Evolutionary conservation across 352 stramenopile species (phyloP).

Genomic region (Globisporangium paroecandrum): DNA sequence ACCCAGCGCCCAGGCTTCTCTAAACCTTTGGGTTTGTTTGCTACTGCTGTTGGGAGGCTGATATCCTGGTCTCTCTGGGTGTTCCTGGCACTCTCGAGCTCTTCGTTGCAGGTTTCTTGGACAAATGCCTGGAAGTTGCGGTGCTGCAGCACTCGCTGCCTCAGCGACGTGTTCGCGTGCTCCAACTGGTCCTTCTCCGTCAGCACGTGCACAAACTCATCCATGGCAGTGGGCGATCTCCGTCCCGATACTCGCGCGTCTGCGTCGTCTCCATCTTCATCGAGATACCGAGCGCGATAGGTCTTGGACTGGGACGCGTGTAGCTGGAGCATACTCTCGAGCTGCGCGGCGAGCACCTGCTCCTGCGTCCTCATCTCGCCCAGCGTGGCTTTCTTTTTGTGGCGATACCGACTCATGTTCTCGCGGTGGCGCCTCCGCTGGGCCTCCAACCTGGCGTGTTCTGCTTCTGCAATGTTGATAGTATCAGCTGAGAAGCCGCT

Average conservation of each 20-base stretch:
- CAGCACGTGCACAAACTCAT: slow-evolving; percentile 6
- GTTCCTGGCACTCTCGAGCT: background rate
- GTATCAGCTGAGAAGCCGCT: background rate
- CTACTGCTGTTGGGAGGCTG: background rate
- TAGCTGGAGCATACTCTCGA: slow-evolving; percentile 17
- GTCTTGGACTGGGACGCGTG: slow-evolving; percentile 1
- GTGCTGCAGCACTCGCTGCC: background rate
- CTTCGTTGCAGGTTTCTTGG: background rate
- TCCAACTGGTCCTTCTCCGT: background rate
- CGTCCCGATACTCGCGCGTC: background rate
- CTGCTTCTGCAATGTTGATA: background rate
- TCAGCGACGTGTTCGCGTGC: background rate
- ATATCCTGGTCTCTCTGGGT: background rate
- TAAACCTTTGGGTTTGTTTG: background rate
- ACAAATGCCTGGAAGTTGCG: background rate
- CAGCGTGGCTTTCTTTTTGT: slow-evolving; percentile 44
- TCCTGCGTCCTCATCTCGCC: slow-evolving; percentile 28
- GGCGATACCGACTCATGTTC: slow-evolving; percentile 44
- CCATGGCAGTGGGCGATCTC: background rate
- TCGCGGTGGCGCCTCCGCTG: slow-evolving; percentile 36
- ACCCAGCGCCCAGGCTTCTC: background rate
- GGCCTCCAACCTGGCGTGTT: too few species aligned
- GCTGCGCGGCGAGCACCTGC: slow-evolving; percentile 24
- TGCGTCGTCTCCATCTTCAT: background rate
- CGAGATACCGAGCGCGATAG: background rate